These are phyloP conservation scores for Candida railenensis DNA, from an alignment of 805 yeast species.

Conservation along the genomic window DNA sequence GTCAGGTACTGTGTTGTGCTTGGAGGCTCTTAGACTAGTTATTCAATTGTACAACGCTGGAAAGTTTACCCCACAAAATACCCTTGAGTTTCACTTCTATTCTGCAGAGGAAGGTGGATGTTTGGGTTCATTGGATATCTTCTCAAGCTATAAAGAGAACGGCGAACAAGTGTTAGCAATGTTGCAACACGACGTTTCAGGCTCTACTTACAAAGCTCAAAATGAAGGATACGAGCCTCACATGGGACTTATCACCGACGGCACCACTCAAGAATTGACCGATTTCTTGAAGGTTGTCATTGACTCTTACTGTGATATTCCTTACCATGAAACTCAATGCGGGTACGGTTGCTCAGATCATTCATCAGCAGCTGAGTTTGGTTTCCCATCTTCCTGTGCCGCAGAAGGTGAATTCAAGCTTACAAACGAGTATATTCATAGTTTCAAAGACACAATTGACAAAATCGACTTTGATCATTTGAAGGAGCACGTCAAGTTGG, in stretches of 20 bases:
- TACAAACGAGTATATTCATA: slow-evolving; percentile 71
- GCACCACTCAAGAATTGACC: slow-evolving; percentile 53
- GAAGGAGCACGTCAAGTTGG: slow-evolving; percentile 77
- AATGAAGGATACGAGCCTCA: slow-evolving; percentile 55
- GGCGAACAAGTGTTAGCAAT: slow-evolving; percentile 66
- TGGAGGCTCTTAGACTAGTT: slow-evolving; percentile 72
- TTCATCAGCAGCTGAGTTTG: slow-evolving; percentile 77
- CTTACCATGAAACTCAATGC: slow-evolving; percentile 72
- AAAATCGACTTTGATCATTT: slow-evolving; percentile 75
- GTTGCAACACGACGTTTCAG: slow-evolving; percentile 96
- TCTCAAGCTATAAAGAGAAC: slow-evolving; percentile 46
- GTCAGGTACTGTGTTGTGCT: slow-evolving; percentile 74
- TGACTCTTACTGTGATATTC: slow-evolving; percentile 60
- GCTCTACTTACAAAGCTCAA: slow-evolving; percentile 55
- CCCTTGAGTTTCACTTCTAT: slow-evolving; percentile 90
- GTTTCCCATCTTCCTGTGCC: slow-evolving; percentile 81
- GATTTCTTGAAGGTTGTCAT: slow-evolving; percentile 62
- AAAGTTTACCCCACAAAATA: slow-evolving; percentile 57
- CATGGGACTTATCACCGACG: slow-evolving; percentile 80
- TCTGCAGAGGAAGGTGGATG: slow-evolving; percentile 94
- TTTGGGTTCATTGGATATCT: slow-evolving; percentile 80
- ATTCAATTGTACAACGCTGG: slow-evolving; percentile 31
- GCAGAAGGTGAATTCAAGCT: slow-evolving; percentile 70
- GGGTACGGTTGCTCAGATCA: slow-evolving; percentile 95
- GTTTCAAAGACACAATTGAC: slow-evolving; percentile 77